These are phyloP conservation scores for Puya raimondii DNA, from an alignment of 176 grass and related monocot genomes.

Conservation along the genomic window DNA sequence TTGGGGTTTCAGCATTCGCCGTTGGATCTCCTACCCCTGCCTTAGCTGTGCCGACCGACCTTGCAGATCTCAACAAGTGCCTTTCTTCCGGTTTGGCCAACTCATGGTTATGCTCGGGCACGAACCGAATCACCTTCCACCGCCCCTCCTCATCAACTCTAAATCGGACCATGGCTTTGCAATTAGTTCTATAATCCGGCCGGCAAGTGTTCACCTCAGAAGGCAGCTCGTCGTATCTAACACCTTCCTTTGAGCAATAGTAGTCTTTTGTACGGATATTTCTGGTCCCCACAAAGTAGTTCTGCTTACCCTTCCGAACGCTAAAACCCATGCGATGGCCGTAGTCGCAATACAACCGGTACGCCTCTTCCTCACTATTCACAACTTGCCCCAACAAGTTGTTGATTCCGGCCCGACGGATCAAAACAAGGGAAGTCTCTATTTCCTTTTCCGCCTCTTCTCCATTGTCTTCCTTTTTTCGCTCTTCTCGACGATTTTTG, in stretches of 20 bases:
- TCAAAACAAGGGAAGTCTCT: constrained; percentile 38
- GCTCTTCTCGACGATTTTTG: constrained; percentile 31
- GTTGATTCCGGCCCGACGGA: constrained; percentile 43
- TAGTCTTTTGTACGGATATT: constrained; percentile 77
- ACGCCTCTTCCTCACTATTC: constrained; percentile 78
- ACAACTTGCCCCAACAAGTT: constrained; percentile 64
- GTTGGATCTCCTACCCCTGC: constrained; percentile 13
- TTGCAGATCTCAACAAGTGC: constrained; percentile 67
- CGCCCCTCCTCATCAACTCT: constrained; percentile 61
- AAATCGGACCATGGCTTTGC: constrained; percentile 88
- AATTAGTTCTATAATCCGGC: constrained; percentile 73
- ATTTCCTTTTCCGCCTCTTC: constrained; percentile 33
- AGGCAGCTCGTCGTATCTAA: constrained; percentile 9
- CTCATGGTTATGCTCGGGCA: constrained; percentile 69
- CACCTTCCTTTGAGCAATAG: constrained; percentile 89
- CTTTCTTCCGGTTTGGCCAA: constrained; percentile 80
- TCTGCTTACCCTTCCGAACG: constrained; percentile 82
- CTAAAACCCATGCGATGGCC: constrained; percentile 80
- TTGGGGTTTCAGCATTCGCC: too few species aligned
- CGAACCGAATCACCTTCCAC: constrained; percentile 77
- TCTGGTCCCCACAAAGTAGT: constrained; percentile 76
- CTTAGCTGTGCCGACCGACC: constrained; percentile 51
- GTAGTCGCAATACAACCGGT: constrained; percentile 70
- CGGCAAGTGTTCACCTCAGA: constrained; percentile 70
- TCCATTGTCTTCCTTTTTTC: constrained; percentile 39